Evolutionary conservation across 768 basidiomycete genomes (phyloP).

Genomic region (Chalciporus pseudorubinellus): DNA sequence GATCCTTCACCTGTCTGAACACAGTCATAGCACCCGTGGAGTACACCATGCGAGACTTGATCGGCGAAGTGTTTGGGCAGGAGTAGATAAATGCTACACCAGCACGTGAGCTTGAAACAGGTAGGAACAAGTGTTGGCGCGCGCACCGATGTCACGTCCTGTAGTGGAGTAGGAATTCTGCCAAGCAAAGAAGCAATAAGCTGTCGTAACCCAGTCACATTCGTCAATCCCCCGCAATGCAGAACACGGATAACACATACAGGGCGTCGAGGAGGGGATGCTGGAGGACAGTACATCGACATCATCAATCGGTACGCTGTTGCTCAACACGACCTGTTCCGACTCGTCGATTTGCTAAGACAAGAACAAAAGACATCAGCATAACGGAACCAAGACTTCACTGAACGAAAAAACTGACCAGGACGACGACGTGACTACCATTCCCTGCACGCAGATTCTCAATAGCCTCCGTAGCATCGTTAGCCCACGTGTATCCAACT

Average conservation of each 20-base stretch:
- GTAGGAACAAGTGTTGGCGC: not conserved
- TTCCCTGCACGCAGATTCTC: constrained; percentile 49
- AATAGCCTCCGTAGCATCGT: constrained; percentile 64
- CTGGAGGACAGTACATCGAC: constrained; percentile 44
- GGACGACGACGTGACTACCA: constrained; percentile 53
- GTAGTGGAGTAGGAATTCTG: constrained; percentile 41
- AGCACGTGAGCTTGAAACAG: not conserved
- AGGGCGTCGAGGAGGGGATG: constrained; percentile 59
- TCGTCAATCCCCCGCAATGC: not conserved
- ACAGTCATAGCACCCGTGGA: constrained; percentile 64
- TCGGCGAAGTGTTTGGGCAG: constrained; percentile 76
- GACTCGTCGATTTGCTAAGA: constrained; percentile 64
- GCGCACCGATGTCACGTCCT: constrained; percentile 60
- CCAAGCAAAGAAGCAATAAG: constrained; percentile 70
- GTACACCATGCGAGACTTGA: constrained; percentile 89
- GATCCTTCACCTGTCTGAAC: constrained; percentile 52
- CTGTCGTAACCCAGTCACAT: constrained; percentile 15
- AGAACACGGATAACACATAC: constrained; percentile 26
- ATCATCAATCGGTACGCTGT: constrained; percentile 38
- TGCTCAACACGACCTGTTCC: constrained; percentile 57
- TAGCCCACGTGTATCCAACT: constrained; percentile 66
- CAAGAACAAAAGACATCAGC: not conserved
- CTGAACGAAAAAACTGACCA: constrained; percentile 47
- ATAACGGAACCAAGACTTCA: not conserved
- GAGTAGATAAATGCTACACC: constrained; percentile 83